Evolutionary conservation across 768 basidiomycete genomes (phyloP), one percentile per base, ranked within the genome.

Genomic region (Xerocomellus chrysenteron): DNA sequence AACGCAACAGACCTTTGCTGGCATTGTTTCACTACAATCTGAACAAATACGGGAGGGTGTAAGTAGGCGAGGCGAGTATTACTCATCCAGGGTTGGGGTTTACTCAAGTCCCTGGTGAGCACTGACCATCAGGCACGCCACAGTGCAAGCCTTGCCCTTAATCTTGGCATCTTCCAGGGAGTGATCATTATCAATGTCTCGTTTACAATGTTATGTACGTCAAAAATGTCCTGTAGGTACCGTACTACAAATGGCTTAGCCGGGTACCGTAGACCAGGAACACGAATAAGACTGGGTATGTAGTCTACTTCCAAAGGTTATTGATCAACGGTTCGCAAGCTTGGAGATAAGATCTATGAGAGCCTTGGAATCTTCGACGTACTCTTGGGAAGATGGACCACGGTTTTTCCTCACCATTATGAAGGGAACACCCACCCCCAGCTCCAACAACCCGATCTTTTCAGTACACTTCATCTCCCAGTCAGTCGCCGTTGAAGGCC

Each of bases 401-500:
- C 30, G 40, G 41, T 21, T 28, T 28, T 28, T 40, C 57, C 65
- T 54, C 50, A 68, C 56, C 51, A 54, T 46, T 44, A 26, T 26
- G 21, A 64, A 1, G 5, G 19, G 40, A 58, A 65, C 47, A 14
- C 50, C 30, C 19, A 32, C 30, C 5, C 48, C 55, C 16, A 68
- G 40, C 17, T 17, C 17, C 59, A 68, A 41, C 28, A 5, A 1
- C n/a, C 14, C 17, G 26, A 69, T 57, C 17, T 61, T 64, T 21
- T 8, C 13, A n/a, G 21, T 50, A 56, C 66, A 68, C 46, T 0
- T 54, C 9, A 2, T 1, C 50, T 61, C 54, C 65, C 58, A 68
- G 6, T 7, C 58, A 8, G 17, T 6, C 11, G 3, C 30, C 2
- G 35, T 56, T 11, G 43, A 37, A 8, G 33, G 13, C 60, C 61